These are phyloP conservation scores for Emergomyces africanus DNA, from an alignment of 2,329 filamentous ascomycete species.

Conservation along the genomic window DNA sequence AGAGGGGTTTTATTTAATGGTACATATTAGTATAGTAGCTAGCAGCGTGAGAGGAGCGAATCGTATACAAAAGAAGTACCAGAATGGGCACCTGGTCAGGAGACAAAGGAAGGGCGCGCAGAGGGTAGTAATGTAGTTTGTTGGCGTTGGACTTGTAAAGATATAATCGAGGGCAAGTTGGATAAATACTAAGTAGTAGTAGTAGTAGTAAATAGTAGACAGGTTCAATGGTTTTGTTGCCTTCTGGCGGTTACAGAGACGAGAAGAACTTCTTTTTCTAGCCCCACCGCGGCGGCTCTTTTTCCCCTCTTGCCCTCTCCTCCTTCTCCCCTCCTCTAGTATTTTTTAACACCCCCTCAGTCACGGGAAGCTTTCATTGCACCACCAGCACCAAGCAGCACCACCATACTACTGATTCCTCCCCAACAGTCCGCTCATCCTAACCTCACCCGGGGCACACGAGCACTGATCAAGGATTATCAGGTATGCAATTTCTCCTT, in stretches of 20 bases:
- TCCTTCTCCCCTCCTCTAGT: slow-evolving; percentile 1
- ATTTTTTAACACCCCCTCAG: too few relatives aligned
- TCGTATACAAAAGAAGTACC: too few relatives aligned
- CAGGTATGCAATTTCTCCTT: background rate
- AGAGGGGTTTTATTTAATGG: too few relatives aligned
- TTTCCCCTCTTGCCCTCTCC: slow-evolving; percentile 3
- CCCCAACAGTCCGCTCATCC: background rate
- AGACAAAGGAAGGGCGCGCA: background rate
- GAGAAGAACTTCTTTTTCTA: background rate
- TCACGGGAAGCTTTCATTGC: background rate
- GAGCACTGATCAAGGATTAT: background rate
- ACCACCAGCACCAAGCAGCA: background rate
- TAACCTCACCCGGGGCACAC: background rate
- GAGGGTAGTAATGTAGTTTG: background rate
- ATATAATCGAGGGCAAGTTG: background rate
- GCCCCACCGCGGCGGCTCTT: slow-evolving; percentile 2
- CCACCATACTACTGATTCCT: background rate
- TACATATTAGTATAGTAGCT: too few relatives aligned
- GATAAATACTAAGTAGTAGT: too few relatives aligned
- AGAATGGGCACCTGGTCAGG: background rate
- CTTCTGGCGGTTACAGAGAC: too few relatives aligned
- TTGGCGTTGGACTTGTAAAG: too few relatives aligned
- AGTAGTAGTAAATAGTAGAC: too few relatives aligned
- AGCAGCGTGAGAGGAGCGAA: too few relatives aligned
- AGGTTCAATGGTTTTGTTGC: too few relatives aligned